Evolutionary conservation across 1,139 yeast genomes (phyloP).

Genomic region (Pichia sp.): DNA sequence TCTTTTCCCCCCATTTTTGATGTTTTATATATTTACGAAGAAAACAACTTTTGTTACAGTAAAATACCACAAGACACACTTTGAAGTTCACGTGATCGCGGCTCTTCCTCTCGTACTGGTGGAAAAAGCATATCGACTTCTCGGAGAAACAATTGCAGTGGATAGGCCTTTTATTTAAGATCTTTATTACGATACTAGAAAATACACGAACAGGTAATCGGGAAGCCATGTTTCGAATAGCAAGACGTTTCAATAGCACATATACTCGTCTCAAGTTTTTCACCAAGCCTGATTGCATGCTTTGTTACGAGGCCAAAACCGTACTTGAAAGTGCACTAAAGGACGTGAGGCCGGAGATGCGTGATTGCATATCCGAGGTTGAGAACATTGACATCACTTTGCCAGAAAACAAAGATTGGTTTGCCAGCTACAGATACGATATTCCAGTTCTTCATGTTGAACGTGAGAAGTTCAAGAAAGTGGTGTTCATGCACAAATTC

Average conservation of each 20-base stretch:
- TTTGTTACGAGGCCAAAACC: conserved; percentile 69
- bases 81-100: too few species aligned
- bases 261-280: conserved; percentile 50
- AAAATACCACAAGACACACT: too few species aligned
- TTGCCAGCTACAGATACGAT: conserved; percentile 77
- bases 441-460: conserved; percentile 84
- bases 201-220: background rate
- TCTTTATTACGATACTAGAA: too few species aligned
- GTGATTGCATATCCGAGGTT: conserved; percentile 34
- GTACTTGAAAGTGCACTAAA: conserved; percentile 44
- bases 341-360: conserved; percentile 13
- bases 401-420: conserved; percentile 67
- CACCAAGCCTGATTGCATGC: conserved; percentile 73
- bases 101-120: too few species aligned
- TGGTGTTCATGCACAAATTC: conserved; percentile 75
- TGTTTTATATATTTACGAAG: background rate
- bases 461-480: conserved; percentile 43
- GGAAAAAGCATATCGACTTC: too few species aligned
- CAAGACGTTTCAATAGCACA: background rate
- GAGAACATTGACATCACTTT: conserved; percentile 62
- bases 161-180: too few species aligned
- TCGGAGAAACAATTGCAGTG: too few species aligned
- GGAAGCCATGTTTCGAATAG: background rate
- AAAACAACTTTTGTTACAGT: too few species aligned
- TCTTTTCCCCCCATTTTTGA: background rate